Evolutionary conservation across 164 flowering plant genomes (phyloP).

Genomic region (Vitis riparia): DNA sequence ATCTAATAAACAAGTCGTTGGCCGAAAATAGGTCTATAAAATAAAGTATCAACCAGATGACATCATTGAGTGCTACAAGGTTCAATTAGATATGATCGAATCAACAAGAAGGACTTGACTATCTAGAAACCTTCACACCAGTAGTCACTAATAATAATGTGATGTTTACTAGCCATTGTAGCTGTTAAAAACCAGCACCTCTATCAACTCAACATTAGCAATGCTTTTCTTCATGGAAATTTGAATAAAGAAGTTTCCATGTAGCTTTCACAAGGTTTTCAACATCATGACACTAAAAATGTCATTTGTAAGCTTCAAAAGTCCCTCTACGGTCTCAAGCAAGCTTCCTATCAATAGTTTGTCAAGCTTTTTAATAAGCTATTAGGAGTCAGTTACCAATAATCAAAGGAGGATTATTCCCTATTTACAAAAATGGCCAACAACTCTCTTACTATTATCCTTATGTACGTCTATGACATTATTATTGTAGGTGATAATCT

Average conservation of each 20-base stretch:
- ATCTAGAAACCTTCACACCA: no score
- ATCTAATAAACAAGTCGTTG: neutral
- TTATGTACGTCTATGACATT: neutral
- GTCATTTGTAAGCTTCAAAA: neutral
- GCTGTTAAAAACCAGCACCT: neutral
- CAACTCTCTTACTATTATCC: neutral
- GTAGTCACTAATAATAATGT: neutral
- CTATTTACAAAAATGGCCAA: neutral
- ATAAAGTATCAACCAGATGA: no score
- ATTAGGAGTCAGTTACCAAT: neutral
- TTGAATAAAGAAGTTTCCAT: neutral
- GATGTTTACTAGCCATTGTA: neutral
- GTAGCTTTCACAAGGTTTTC: neutral
- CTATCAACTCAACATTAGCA: neutral
- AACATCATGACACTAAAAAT: neutral
- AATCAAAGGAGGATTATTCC: neutral
- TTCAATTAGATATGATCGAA: no score
- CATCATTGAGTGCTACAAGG: no score
- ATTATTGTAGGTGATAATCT: neutral
- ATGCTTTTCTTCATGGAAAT: neutral
- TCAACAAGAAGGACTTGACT: no score
- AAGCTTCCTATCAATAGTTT: neutral
- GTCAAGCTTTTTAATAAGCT: neutral
- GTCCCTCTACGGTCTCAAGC: neutral
- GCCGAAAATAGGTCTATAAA: neutral